Base-by-base conservation (phyloP, 1,284 basidiomycete species). In the Fomitopsis pinicola region DNA sequence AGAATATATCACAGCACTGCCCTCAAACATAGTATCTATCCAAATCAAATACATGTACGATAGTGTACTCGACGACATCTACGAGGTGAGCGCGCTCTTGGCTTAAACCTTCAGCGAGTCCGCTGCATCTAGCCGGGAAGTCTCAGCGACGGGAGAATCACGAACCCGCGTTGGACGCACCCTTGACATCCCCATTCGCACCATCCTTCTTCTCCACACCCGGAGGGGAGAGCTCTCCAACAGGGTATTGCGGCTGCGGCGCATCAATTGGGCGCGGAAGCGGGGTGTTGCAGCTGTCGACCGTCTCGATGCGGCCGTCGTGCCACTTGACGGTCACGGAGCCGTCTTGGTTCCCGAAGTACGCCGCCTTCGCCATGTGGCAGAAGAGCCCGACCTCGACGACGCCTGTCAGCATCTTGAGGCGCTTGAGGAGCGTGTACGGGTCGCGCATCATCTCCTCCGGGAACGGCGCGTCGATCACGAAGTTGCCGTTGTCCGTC, bases 321-420 rank as follows among this genome's bases (percentile, higher is more conserved):
- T 77, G 72, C 74, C 76, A 79, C 65, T 77, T 80, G 38, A 83
- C 76, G 1, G 82, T 82, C 10, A 86, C 81, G 59, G 80, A 83
- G 2, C 85, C 84, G 68, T 86, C 83, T 81, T 88, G 83, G 69
- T 97, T 97, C 19, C 97, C 97, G 78, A 98, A 99, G 82, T 98
- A 99, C 10, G 96, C 96, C 0, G 94, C 95, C 73, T 91, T 86
- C n/a, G 92, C 94, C 83, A 98, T 90, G 59, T 88, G 80, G 72
- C 93, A 95, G 81, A 99, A 99, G 26, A 99, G 77, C 0, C 97
- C 97, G 38, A 98, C 97, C 75, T 99, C 97, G 36, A 98, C 91
- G 12, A 99, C 95, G 61, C 97, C 97, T 1, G 97, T 98, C 58
- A 97, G 80, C 82, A 96, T 85, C 79, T 95, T 96, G 71, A 95